A percentile compares a stretch with the other conserved stretches of the same genome.
Conservation (phyloP, 179 eudicot genomes). For the Spergularia azorica region DNA sequence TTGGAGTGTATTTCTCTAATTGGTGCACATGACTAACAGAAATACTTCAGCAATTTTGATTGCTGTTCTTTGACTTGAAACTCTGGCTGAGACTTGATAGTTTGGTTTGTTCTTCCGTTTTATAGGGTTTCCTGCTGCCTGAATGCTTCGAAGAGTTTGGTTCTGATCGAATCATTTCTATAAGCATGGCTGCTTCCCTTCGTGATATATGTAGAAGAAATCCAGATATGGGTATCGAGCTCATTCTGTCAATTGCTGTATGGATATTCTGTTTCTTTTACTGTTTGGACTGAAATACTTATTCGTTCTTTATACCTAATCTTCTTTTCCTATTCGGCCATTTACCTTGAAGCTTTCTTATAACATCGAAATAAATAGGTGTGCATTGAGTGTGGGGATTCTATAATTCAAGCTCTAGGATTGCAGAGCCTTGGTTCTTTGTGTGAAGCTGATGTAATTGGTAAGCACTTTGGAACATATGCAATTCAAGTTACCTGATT, state of each 20-base stretch:
- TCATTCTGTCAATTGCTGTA: slow-evolving; percentile 90
- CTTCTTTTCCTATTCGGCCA: background rate
- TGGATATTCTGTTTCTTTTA: slow-evolving; percentile 33
- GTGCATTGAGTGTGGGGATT: slow-evolving; percentile 77
- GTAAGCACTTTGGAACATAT: slow-evolving; percentile 41
- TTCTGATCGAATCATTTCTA: slow-evolving; percentile 51
- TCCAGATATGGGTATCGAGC: slow-evolving; percentile 95
- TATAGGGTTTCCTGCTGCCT: slow-evolving; percentile 70
- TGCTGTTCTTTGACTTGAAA: background rate
- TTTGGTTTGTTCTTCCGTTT: slow-evolving; percentile 17
- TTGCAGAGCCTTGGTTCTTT: slow-evolving; percentile 81
- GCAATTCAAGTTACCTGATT: background rate
- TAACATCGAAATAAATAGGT: slow-evolving; percentile 48
- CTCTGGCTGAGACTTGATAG: slow-evolving; percentile 5
- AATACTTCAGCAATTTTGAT: background rate
- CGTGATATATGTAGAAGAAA: slow-evolving; percentile 80
- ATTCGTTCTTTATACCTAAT: background rate
- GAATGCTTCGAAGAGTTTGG: slow-evolving; percentile 46
- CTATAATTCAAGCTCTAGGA: slow-evolving; percentile 72
- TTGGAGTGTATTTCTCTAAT: background rate
- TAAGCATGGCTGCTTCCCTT: slow-evolving; percentile 82
- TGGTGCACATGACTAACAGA: background rate
- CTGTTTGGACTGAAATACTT: background rate
- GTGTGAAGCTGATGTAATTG: slow-evolving; percentile 96
- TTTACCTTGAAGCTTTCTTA: slow-evolving; percentile 19